Percentiles rank a stretch among this genome's conserved stretches.
Evolutionary conservation across 2,329 filamentous ascomycete genomes (phyloP).

Genomic region (Didymella keratinophila): DNA sequence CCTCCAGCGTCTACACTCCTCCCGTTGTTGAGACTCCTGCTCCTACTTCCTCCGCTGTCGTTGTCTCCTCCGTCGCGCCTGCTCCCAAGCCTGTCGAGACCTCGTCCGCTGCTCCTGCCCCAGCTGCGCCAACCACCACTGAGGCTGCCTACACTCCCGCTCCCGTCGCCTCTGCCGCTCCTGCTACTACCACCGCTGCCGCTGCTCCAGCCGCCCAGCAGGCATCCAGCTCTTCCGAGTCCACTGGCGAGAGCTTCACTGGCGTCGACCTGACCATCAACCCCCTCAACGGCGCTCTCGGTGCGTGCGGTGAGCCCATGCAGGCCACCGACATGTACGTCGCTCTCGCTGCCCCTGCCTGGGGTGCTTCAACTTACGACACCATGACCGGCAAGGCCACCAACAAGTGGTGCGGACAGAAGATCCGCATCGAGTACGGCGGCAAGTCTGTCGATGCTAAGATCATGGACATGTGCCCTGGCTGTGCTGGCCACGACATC

Average conservation of each 20-base stretch:
- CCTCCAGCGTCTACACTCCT: conserved; percentile 24
- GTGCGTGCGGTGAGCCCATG: conserved; percentile 44
- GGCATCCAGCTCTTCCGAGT: conserved; percentile 3
- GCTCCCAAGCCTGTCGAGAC: conserved; percentile 20
- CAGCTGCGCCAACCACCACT: conserved; percentile 18
- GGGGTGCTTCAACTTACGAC: conserved; percentile 44
- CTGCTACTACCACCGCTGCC: conserved; percentile 13
- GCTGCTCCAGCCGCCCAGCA: conserved; percentile 9
- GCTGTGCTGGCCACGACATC: conserved; percentile 41
- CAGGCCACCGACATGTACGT: conserved; percentile 36
- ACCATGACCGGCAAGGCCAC: conserved; percentile 40
- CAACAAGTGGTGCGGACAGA: conserved; percentile 48
- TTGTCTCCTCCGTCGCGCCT: conserved; percentile 17
- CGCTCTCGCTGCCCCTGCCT: conserved; percentile 40
- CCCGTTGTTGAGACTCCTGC: conserved; percentile 17
- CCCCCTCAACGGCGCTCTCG: conserved; percentile 37
- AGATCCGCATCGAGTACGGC: conserved; percentile 42
- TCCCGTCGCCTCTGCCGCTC: conserved; percentile 12
- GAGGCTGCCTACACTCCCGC: conserved; percentile 23
- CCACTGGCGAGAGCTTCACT: conserved; percentile 21
- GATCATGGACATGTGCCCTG: conserved; percentile 48
- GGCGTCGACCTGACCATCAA: conserved; percentile 46
- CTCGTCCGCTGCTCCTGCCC: conserved; percentile 19
- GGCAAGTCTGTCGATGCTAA: conserved; percentile 38
- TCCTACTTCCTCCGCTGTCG: conserved; percentile 11